Evolutionary conservation across 163 green algal genomes (phyloP).

Genomic region (Picocystis sp.): DNA sequence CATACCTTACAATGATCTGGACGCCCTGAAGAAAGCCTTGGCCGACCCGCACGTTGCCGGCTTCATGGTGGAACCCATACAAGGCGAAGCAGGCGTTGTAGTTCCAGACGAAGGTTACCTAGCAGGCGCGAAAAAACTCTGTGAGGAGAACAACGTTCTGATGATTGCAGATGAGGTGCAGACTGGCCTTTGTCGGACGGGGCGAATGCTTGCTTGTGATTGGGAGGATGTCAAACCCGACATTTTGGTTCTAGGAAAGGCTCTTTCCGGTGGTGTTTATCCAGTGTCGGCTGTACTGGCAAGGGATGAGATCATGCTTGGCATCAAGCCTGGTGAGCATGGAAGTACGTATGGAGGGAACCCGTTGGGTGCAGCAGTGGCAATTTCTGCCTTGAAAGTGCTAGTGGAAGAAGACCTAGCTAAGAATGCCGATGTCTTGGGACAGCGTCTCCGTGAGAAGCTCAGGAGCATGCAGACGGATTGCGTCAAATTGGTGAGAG

Average conservation of each 20-base stretch:
- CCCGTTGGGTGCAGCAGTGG: conserved; percentile 19
- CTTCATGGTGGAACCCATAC: conserved; percentile 92
- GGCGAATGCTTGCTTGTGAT: conserved; percentile 59
- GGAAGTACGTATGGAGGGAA: conserved; percentile 66
- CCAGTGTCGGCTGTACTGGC: conserved; percentile 72
- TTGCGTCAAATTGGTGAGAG: conserved; percentile 40
- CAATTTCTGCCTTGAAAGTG: conserved; percentile 19
- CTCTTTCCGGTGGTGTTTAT: conserved; percentile 71
- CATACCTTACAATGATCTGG: conserved; percentile 84
- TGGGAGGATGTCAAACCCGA: conserved; percentile 43
- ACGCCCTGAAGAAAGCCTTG: conserved; percentile 38
- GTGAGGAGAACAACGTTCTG: conserved; percentile 67
- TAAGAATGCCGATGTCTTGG: conserved; percentile 51
- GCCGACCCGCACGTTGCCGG: conserved; percentile 70
- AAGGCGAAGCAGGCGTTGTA: conserved; percentile 80
- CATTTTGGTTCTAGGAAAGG: conserved; percentile 81
- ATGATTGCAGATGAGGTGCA: conserved; percentile 82
- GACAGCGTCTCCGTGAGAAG: conserved; percentile 39
- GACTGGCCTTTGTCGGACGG: conserved; percentile 45
- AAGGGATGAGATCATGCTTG: conserved; percentile 75
- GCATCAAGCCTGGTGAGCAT: conserved; percentile 67
- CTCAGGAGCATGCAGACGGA: conserved; percentile 14
- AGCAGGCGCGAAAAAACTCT: conserved; percentile 30
- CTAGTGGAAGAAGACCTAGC: conserved; percentile 58
- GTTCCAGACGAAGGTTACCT: conserved; percentile 73